phyloP scores from a whole-genome alignment of 495 filamentous ascomycete genomes.

The Pyrenopolyporus hunteri region DNA sequence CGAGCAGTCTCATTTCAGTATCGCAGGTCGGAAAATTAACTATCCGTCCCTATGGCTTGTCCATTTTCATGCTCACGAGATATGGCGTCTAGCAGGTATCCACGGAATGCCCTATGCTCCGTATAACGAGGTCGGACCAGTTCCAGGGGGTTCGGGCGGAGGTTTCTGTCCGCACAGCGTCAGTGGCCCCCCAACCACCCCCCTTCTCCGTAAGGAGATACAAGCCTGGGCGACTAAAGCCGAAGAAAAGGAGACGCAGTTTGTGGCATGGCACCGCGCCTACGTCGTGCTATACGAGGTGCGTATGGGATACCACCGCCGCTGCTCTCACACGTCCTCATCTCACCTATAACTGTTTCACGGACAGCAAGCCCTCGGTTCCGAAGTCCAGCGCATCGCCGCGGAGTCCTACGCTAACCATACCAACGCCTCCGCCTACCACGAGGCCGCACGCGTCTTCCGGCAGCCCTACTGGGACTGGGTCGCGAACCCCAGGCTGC shows the following conservation, averaged over 20 bases:
- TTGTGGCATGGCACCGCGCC: constrained; percentile 51
- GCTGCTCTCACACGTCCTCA: background rate
- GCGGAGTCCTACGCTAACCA: constrained; percentile 41
- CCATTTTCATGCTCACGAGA: background rate
- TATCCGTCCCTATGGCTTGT: background rate
- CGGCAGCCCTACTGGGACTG: constrained; percentile 55
- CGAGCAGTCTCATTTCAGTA: constrained; percentile 53
- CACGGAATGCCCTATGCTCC: constrained; percentile 56
- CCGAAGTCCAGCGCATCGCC: constrained; percentile 45
- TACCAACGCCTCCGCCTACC: constrained; percentile 37
- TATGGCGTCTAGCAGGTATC: constrained; percentile 53
- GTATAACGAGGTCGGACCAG: constrained; percentile 54
- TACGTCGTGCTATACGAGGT: constrained; percentile 52
- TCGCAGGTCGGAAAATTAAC: constrained; percentile 49
- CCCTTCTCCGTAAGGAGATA: constrained; percentile 8
- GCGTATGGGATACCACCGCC: background rate
- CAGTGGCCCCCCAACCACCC: no score
- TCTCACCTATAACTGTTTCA: background rate
- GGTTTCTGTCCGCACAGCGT: constrained; percentile 60
- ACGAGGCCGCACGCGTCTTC: constrained; percentile 43
- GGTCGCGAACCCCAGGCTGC: constrained; percentile 42
- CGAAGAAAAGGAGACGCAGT: constrained; percentile 32
- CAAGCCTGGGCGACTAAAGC: background rate
- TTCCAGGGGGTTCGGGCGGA: constrained; percentile 37
- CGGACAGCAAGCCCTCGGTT: constrained; percentile 48